phyloP scores from a whole-genome alignment of 768 basidiomycete genomes.

The Tubosaeta sp. region DNA sequence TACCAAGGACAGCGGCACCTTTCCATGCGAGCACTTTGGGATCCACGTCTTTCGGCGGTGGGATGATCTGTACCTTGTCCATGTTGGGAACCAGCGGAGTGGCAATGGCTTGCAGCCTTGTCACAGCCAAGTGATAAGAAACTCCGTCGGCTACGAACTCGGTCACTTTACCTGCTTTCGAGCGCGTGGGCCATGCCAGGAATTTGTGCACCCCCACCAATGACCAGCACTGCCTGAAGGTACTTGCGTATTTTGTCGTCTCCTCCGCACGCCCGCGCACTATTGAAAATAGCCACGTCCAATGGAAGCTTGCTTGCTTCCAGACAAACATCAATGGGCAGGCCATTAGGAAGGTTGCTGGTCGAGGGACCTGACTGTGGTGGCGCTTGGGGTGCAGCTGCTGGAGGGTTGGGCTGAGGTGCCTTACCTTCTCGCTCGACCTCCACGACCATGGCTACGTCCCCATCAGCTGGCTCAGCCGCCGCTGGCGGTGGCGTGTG shows the following conservation, averaged over 20 bases:
- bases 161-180: slow-evolving; percentile 65
- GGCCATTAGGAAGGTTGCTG: slow-evolving; percentile 37
- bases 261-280: slow-evolving; percentile 79
- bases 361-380: slow-evolving; percentile 22
- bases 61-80: slow-evolving; percentile 87
- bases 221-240: slow-evolving; percentile 79
- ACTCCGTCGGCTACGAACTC: background rate
- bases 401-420: slow-evolving; percentile 23
- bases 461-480: slow-evolving; percentile 21
- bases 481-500: slow-evolving; percentile 27
- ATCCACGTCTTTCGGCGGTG: slow-evolving; percentile 92
- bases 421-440: slow-evolving; percentile 40
- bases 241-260: slow-evolving; percentile 91
- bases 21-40: slow-evolving; percentile 92
- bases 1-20: slow-evolving; percentile 85
- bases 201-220: slow-evolving; percentile 79
- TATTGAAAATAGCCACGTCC: slow-evolving; percentile 91
- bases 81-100: slow-evolving; percentile 78
- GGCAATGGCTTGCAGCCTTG: slow-evolving; percentile 72
- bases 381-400: slow-evolving; percentile 11
- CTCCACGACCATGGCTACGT: slow-evolving; percentile 43
- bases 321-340: slow-evolving; percentile 70
- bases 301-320: slow-evolving; percentile 89
- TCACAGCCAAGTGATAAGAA: slow-evolving; percentile 4
- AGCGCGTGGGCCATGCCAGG: slow-evolving; percentile 83